Base-by-base conservation (phyloP, 2,329 filamentous ascomycete genomes). In the Chaetomium sp. region DNA sequence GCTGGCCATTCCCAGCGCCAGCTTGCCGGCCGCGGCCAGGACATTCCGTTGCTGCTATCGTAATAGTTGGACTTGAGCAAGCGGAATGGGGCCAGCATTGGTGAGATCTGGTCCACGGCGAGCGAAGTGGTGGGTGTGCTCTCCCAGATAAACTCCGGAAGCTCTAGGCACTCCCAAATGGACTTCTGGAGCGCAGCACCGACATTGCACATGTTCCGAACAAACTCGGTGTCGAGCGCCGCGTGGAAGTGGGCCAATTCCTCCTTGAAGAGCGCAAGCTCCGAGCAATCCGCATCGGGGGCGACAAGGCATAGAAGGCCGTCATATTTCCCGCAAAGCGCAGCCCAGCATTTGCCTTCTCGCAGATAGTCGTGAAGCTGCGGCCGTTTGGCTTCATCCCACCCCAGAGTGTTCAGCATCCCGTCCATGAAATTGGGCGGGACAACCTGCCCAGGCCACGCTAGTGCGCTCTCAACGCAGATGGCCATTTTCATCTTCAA, bases 321-420 rank as follows among this genome's bases (percentile, higher is more conserved):
- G 33, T 61, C 58, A n/a, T 54, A 55, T 8, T 49, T 27, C 4
- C 56, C 53, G 41, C 61, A 64, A n/a, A 65, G 57, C 2, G 61
- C 59, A 14, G 46, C 57, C 63, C 63, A 65, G 52, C 62, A 64
- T 36, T 61, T 63, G 3, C 63, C 63, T 44, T 65, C 63, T 10
- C 62, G 63, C 14, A 65, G 37, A 47, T 57, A 61, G 36, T 63
- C 61, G 36, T 62, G 50, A 5, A 65, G 56, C 14, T 51, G 54
- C 34, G 54, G 14, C 41, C 57, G 56, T 11, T 56, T 32, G 4
- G 50, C 37, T 10, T 59, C 56, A 32, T 51, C 53, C 63, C 63
- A 64, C 8, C 47, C 53, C 6, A 65, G 58, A 14, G 54, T 49
- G 3, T 44, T 40, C 44, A 64, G 45, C 44, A 64, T 52, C 6